These are phyloP conservation scores for Orbilia oligospora DNA, from an alignment of 2,329 filamentous ascomycete species.

Conservation along the genomic window DNA sequence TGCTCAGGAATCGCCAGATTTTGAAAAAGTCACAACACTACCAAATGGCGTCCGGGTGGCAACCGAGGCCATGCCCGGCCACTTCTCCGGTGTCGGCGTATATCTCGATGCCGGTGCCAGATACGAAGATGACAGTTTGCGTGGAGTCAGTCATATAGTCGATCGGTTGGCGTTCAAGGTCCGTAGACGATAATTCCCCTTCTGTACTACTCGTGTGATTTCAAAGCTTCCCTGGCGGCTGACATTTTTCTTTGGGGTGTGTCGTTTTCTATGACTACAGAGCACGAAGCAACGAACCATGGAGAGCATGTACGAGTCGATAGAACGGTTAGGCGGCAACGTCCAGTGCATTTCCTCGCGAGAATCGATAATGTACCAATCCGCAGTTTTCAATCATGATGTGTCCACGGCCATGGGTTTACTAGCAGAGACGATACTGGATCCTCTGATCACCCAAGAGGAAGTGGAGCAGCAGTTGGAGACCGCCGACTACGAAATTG, in stretches of 20 bases:
- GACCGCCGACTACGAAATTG: conserved; percentile 94
- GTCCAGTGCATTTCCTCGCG: conserved; percentile 96
- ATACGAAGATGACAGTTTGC: conserved; percentile 87
- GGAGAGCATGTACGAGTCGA: conserved; percentile 87
- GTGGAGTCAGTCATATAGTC: conserved; percentile 95
- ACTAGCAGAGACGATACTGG: conserved; percentile 92
- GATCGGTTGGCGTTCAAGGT: conserved; percentile 95
- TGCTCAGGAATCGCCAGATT: conserved; percentile 81
- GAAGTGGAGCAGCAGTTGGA: conserved; percentile 89
- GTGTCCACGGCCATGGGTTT: conserved; percentile 86
- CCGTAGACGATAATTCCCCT: conserved; percentile 6
- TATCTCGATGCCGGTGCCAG: conserved; percentile 96
- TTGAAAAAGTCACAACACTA: conserved; percentile 88
- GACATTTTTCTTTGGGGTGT: not conserved
- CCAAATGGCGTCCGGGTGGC: conserved; percentile 94
- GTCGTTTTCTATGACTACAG: conserved; percentile 67
- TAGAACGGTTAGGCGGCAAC: conserved; percentile 92
- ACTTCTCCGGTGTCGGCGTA: conserved; percentile 94
- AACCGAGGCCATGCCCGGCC: conserved; percentile 92
- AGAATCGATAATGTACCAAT: conserved; percentile 98
- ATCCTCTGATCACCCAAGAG: conserved; percentile 85
- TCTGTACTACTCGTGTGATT: not conserved
- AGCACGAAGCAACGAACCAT: conserved; percentile 77
- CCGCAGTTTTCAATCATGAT: conserved; percentile 94
- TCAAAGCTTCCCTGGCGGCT: not conserved